Evolutionary conservation across 306 rosid genomes (phyloP), one percentile per base, ranked within the genome.

Genomic region (Canavalia gladiata): DNA sequence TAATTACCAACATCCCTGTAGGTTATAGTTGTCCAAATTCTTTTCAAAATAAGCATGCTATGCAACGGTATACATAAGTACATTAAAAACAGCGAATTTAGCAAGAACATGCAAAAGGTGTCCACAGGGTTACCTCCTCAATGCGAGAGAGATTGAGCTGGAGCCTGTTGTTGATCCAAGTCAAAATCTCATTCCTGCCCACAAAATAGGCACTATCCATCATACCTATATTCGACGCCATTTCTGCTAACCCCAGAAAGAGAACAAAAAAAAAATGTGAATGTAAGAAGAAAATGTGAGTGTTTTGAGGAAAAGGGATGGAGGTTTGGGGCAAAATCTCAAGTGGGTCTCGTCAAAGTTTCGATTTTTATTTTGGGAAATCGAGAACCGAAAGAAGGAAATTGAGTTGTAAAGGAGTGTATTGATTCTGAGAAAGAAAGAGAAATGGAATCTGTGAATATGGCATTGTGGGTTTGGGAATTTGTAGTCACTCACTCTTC

Each of bases 181-280:
- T 87, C 82, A 94, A 84, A 86, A 94, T 92, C 91, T 92, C 97
- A 78, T 92, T 94, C 87, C 98, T 86, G 57, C 98, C 97, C 67
- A 94, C 98, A 88, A 94, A 94, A 81, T 94, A 94, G 3, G 92
- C 98, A 65, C 94, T 89, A 75, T 94, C 98, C 98, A 94, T 94
- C 86, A 92, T 94, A 8, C 98, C 98, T 18, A 94, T 94, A 72
- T 84, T 94, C 34, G 92, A 84, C 75, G 97, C 97, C 98, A 94
- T 94, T 84, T 76, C 47, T 67, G 7, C 69, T 41, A 31, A 67
- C 72, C 72, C 31, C 50, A 65, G 45, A 58, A 39, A 76, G 41
- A 57, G 76, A 37, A 18, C 25, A 18, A 18, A 18, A 18, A 18
- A 47, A 18, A 39, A n/a, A 2, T 1, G 56, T 10, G 35, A 79